Base-by-base conservation (phyloP, 1,139 yeast genomes). In the Magnusiomyces tetraspermus region DNA sequence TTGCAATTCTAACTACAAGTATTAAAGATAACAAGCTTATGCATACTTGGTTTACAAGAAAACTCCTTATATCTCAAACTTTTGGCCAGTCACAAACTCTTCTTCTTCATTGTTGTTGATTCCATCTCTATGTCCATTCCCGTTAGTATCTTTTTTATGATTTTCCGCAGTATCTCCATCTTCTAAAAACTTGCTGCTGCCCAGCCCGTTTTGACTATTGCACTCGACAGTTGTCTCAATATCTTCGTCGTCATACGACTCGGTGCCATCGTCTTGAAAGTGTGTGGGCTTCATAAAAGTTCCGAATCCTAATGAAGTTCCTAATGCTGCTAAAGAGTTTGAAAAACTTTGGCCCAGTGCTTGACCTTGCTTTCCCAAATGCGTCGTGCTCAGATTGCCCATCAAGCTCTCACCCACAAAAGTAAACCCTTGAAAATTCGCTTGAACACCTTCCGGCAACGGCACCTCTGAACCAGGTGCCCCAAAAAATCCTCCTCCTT, bases 361-460 rank as follows among this genome's bases (percentile, higher is more conserved):
- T 3, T 33, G 5, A 10, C 36, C 37, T n/a, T n/a, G n/a, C n/a
- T 28, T 11, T 28, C 46, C 24, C 19, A 10, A 22, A 60, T 88
- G 96, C 11, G 33, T 28, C 11, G 33, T 11, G 11, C 11, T 8
- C 6, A 28, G 33, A 60, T 88, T 95, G 62, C 88, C 95, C 76
- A 90, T 83, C 23, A 95, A 79, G 13, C 94, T 85, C 60, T 86
- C 97, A 66, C 89, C 97, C 48, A 92, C 97, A 68, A 86, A 92
- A 0, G 97, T 92, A 67, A 90, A 90, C 0, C 98, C 98, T 64
- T 88, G 87, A 71, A 92, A 92, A 65, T 89, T 89, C 51, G 95
- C 97, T 71, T 92, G 98, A 61, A 90, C 81, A 0, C 95, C 96
- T 2, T 96, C 96, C 5, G 95, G 83, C 58, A 92, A 73, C 37